Evolutionary conservation across 768 basidiomycete genomes (phyloP).

Genomic region (Lactarius indigo): DNA sequence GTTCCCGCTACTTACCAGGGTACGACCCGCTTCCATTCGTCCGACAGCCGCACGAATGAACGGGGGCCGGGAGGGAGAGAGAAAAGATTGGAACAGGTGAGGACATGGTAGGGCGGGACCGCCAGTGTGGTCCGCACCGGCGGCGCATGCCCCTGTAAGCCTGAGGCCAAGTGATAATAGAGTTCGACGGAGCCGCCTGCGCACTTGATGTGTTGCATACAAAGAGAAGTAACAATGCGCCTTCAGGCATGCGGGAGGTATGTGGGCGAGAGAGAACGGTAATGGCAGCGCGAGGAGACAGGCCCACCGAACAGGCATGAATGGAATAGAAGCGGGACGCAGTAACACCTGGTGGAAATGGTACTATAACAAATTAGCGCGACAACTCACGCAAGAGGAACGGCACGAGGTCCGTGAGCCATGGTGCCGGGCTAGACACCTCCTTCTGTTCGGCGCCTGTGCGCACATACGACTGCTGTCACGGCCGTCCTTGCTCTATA

Average conservation of each 20-base stretch:
- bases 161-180: not conserved
- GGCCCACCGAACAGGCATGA: conserved; percentile 1
- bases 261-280: not conserved
- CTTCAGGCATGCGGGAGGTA: not conserved
- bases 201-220: not conserved
- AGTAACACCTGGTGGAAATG: not conserved
- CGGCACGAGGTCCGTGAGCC: conserved; percentile 4
- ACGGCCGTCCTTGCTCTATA: not conserved
- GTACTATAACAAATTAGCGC: not conserved
- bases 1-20: not conserved
- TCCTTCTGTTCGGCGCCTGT: not conserved
- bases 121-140: not conserved
- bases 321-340: conserved; percentile 13
- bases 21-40: not conserved
- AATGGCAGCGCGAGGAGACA: not conserved
- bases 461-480: not conserved
- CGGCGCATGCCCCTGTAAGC: too few relatives aligned
- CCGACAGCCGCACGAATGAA: conserved; percentile 3
- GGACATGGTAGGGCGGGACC: not conserved
- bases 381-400: not conserved
- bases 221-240: not conserved
- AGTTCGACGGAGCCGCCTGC: not conserved
- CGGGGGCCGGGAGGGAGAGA: not conserved
- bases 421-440: not conserved
- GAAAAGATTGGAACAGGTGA: not conserved